Evolutionary conservation across 768 basidiomycete genomes (phyloP).

Genomic region (Panellus pusillus): DNA sequence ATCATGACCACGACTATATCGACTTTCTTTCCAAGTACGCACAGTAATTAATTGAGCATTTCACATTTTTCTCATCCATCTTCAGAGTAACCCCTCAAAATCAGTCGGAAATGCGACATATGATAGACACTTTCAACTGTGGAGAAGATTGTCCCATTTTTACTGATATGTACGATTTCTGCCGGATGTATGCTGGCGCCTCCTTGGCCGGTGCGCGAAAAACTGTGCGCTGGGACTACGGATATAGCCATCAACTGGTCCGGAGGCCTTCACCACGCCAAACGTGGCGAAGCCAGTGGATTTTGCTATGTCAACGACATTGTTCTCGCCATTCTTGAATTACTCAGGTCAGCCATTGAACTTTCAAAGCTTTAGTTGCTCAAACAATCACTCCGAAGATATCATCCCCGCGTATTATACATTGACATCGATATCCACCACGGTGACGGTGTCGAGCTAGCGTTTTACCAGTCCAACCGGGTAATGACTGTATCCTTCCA

Average conservation of each 20-base stretch:
- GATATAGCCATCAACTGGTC: conserved; percentile 99
- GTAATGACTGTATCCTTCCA: conserved; percentile 99
- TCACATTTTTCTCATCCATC: background rate
- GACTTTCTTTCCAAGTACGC: conserved; percentile 89
- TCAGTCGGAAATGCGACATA: conserved; percentile 69
- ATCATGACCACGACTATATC: conserved; percentile 94
- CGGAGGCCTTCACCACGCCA: conserved; percentile 96
- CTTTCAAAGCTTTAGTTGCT: background rate
- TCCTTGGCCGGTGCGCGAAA: conserved; percentile 89
- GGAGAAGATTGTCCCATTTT: conserved; percentile 98
- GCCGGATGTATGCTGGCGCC: conserved; percentile 89
- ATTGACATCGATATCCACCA: conserved; percentile 99
- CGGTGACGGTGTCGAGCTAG: conserved; percentile 96
- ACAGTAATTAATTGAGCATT: background rate
- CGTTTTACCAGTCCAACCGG: conserved; percentile 97
- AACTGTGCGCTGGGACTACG: conserved; percentile 79
- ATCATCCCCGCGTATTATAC: conserved; percentile 92
- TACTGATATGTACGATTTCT: conserved; percentile 92
- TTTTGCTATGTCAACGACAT: conserved; percentile 99
- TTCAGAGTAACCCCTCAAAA: conserved; percentile 76
- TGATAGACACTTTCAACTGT: conserved; percentile 89
- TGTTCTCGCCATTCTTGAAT: conserved; percentile 89
- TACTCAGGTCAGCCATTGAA: conserved; percentile 62
- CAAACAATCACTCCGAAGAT: conserved; percentile 44
- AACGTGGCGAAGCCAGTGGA: conserved; percentile 95